Conservation (phyloP, 2,329 filamentous ascomycete genomes). For the Arthrobotrys entomopaga region DNA sequence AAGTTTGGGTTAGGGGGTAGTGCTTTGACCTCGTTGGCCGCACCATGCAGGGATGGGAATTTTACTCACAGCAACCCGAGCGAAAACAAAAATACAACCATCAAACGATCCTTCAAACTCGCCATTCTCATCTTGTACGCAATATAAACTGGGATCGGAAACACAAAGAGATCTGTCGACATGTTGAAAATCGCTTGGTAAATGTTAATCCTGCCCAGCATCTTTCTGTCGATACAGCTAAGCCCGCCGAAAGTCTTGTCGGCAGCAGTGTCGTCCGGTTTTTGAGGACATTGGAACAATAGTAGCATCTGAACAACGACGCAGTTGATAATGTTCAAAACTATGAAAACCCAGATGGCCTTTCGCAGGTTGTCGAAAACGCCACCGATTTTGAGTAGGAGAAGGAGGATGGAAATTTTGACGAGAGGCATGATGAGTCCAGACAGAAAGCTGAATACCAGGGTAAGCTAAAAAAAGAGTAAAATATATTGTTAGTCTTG, state of each 20-base stretch:
- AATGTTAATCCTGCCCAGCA: conserved; percentile 51
- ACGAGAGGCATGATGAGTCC: conserved; percentile 54
- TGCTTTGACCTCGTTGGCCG: not conserved
- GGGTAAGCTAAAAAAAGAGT: conserved; percentile 29
- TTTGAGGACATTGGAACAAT: conserved; percentile 49
- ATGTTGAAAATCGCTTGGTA: conserved; percentile 52
- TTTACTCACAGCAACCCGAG: conserved; percentile 48
- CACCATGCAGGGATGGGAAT: not conserved
- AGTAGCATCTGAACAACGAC: conserved; percentile 51
- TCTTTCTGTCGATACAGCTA: conserved; percentile 40
- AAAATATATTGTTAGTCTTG: too few relatives aligned
- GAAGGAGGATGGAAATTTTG: conserved; percentile 51
- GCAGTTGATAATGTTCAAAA: conserved; percentile 42
- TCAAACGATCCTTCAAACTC: conserved; percentile 52
- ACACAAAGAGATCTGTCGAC: conserved; percentile 47
- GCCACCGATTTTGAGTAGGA: conserved; percentile 51
- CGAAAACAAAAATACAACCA: conserved; percentile 52
- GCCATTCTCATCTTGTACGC: conserved; percentile 54
- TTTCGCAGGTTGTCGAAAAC: conserved; percentile 52
- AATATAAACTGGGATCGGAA: conserved; percentile 52
- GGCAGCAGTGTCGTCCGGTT: conserved; percentile 47
- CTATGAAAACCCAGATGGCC: conserved; percentile 52
- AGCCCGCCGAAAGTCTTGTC: conserved; percentile 45
- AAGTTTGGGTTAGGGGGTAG: not conserved
- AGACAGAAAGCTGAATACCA: conserved; percentile 51